These are phyloP conservation scores for Suillus tomentosus DNA, from an alignment of 768 basidiomycete genomes.

Conservation along the genomic window DNA sequence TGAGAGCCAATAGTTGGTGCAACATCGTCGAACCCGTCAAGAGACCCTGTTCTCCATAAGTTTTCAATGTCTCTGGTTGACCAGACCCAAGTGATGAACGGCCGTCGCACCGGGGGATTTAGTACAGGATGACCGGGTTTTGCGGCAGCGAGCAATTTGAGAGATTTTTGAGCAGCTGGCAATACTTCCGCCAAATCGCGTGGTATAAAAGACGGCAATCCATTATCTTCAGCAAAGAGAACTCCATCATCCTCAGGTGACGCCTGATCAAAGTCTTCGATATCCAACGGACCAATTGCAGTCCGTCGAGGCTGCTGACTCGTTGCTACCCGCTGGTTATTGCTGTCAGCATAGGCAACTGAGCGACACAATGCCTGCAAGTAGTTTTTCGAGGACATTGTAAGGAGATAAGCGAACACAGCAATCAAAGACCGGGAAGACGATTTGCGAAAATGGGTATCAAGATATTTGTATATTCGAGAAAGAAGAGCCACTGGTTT, in stretches of 20 bases:
- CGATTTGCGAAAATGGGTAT: constrained; percentile 52
- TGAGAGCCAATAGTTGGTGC: constrained; percentile 15
- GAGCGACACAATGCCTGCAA: constrained; percentile 57
- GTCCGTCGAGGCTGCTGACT: constrained; percentile 20
- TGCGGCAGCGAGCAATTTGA: constrained; percentile 64
- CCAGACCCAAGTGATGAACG: constrained; percentile 65
- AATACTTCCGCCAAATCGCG: constrained; percentile 50
- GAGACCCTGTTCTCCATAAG: constrained; percentile 38
- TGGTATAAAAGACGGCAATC: constrained; percentile 69
- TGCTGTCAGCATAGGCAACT: constrained; percentile 49
- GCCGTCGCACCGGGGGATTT: constrained; percentile 25
- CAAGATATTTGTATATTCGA: constrained; percentile 58
- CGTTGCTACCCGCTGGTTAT: constrained; percentile 30
- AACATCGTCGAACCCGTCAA: constrained; percentile 15
- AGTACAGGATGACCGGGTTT: constrained; percentile 65
- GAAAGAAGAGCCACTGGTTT: constrained; percentile 57
- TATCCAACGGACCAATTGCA: constrained; percentile 23
- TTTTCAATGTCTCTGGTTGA: constrained; percentile 50
- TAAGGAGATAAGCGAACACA: constrained; percentile 68
- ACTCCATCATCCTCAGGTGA: constrained; percentile 44
- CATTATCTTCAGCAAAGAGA: constrained; percentile 37
- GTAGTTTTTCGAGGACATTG: constrained; percentile 63
- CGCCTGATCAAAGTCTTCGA: constrained; percentile 39
- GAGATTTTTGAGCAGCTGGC: constrained; percentile 67
- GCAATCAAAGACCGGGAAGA: constrained; percentile 52